Percentiles rank a stretch among this genome's conserved stretches.
These are phyloP conservation scores for Phytophthora boehmeriae DNA, from an alignment of 352 stramenopile species.

Conservation along the genomic window DNA sequence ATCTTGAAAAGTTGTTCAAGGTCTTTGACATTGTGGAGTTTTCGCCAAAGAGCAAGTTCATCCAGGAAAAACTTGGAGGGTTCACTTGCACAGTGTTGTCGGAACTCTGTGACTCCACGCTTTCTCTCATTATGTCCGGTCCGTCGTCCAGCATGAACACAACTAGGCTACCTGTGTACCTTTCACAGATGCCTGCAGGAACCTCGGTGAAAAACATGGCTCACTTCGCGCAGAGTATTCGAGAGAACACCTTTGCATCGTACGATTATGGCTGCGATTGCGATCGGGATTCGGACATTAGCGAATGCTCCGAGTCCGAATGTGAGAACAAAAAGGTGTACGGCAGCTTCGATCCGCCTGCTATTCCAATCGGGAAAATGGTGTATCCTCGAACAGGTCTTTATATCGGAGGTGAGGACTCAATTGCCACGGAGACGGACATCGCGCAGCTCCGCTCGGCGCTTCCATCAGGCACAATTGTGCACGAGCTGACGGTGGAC, in stretches of 20 bases:
- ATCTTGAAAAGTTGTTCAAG: slow-evolving; percentile 32
- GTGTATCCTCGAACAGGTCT: slow-evolving; percentile 23
- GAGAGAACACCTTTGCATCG: slow-evolving; percentile 35
- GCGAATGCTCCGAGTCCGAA: slow-evolving; percentile 16
- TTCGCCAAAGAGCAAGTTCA: slow-evolving; percentile 20
- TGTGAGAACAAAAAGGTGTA: slow-evolving; percentile 43
- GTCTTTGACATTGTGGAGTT: slow-evolving; percentile 34
- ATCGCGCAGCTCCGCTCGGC: slow-evolving; percentile 37
- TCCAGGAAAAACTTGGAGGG: slow-evolving; percentile 28
- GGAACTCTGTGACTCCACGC: slow-evolving; percentile 28
- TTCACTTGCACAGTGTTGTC: slow-evolving; percentile 30
- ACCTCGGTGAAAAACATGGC: slow-evolving; percentile 49
- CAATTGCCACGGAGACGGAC: slow-evolving; percentile 40
- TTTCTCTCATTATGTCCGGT: slow-evolving; percentile 35
- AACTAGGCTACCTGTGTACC: slow-evolving; percentile 39
- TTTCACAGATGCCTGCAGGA: slow-evolving; percentile 38
- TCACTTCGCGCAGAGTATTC: slow-evolving; percentile 44
- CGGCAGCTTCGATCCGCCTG: slow-evolving; percentile 30
- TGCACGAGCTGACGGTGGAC: slow-evolving; percentile 43
- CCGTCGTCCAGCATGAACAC: slow-evolving; percentile 36
- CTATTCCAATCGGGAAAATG: not conserved
- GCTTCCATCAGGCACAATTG: slow-evolving; percentile 42
- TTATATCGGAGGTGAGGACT: slow-evolving; percentile 18
- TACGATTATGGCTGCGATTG: slow-evolving; percentile 48
- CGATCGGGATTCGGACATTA: slow-evolving; percentile 14